These are phyloP conservation scores for Claviceps quebecensis DNA, from an alignment of 2,329 filamentous ascomycete species.

Conservation along the genomic window DNA sequence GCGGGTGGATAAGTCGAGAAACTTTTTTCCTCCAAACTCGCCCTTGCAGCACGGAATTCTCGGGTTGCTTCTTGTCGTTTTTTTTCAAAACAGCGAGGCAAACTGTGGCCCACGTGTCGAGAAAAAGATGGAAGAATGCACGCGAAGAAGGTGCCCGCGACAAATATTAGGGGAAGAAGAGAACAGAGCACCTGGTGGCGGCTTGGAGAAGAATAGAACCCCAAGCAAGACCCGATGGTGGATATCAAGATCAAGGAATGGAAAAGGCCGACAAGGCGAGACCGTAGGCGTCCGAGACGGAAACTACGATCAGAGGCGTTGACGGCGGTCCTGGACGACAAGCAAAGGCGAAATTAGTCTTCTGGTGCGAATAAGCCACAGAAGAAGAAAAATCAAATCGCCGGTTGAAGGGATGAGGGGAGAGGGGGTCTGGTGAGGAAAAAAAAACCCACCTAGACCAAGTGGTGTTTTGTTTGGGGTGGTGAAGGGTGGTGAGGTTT, in stretches of 20 bases:
- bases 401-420: conserved; percentile 15
- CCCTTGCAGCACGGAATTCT: conserved; percentile 2
- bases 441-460: conserved; percentile 22
- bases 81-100: background rate
- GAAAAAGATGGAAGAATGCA: conserved; percentile 5
- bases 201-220: conserved; percentile 10
- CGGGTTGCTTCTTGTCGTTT: background rate
- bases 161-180: conserved; percentile 1
- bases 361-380: conserved; percentile 17
- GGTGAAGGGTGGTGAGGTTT: conserved; percentile 25
- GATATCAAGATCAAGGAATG: conserved; percentile 15
- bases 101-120: background rate
- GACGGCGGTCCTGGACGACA: conserved; percentile 12
- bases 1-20: conserved; percentile 4
- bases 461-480: conserved; percentile 13
- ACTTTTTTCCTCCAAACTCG: conserved; percentile 2
- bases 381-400: conserved; percentile 18
- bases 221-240: background rate
- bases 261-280: conserved; percentile 13
- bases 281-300: conserved; percentile 18
- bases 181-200: conserved; percentile 7
- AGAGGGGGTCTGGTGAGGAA: conserved; percentile 17
- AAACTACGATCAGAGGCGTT: conserved; percentile 18
- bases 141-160: conserved; percentile 5
- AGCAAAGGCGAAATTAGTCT: conserved; percentile 16